These are phyloP conservation scores for Rhizopus arrhizus DNA, from an alignment of 371 early-diverging fungal genomes.

Conservation along the genomic window DNA sequence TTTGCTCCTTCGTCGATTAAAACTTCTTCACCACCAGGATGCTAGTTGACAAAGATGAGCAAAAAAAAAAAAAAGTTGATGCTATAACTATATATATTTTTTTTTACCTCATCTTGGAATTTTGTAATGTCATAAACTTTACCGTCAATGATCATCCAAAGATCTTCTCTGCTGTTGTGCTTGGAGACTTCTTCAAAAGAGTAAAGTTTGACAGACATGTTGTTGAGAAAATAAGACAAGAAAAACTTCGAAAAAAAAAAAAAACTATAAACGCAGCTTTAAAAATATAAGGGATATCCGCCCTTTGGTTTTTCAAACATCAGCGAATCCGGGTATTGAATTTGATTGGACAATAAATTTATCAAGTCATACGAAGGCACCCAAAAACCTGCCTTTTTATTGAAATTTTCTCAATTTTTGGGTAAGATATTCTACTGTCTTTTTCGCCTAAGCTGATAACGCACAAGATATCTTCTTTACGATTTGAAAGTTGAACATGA, in stretches of 20 bases:
- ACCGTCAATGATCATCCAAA: constrained; percentile 76
- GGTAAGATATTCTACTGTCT: too few relatives aligned
- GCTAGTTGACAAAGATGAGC: constrained; percentile 40
- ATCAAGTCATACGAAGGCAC: too few relatives aligned
- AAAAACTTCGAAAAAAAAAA: background rate
- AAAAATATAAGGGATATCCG: too few relatives aligned
- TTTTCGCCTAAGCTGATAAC: too few relatives aligned
- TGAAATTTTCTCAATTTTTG: too few relatives aligned
- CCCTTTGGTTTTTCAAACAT: too few relatives aligned
- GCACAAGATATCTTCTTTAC: too few relatives aligned
- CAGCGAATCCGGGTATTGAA: too few relatives aligned
- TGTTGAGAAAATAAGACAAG: background rate
- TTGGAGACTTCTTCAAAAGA: constrained; percentile 63
- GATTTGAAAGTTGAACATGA: too few relatives aligned
- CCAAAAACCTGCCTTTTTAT: too few relatives aligned
- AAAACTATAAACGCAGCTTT: too few relatives aligned
- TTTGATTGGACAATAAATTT: too few relatives aligned
- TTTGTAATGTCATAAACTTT: constrained; percentile 84
- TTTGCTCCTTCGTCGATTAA: constrained; percentile 77
- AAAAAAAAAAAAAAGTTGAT: background rate
- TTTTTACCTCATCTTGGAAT: constrained; percentile 70
- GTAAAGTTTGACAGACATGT: constrained; percentile 35
- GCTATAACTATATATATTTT: background rate
- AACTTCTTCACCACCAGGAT: constrained; percentile 86
- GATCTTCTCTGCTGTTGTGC: constrained; percentile 59